These are phyloP conservation scores for Arthroderma sp. DNA, from an alignment of 2,329 filamentous ascomycete species.

Conservation along the genomic window DNA sequence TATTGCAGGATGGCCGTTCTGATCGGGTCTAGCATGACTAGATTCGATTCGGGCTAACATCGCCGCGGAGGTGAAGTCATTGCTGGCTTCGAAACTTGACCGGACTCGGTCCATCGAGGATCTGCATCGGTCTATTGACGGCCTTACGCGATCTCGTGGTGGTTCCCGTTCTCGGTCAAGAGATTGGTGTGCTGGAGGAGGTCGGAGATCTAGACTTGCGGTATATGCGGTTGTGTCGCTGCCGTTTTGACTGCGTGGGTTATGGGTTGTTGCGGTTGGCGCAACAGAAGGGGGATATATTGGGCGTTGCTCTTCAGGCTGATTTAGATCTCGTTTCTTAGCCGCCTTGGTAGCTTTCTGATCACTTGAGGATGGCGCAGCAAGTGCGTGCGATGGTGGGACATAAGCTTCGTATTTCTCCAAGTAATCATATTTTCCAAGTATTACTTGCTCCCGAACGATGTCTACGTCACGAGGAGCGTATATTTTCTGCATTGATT, in stretches of 20 bases:
- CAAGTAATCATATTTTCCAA: slow-evolving; percentile 70
- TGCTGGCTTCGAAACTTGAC: slow-evolving; percentile 73
- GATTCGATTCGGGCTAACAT: slow-evolving; percentile 55
- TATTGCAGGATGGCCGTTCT: slow-evolving; percentile 7
- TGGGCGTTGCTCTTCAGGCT: slow-evolving; percentile 78
- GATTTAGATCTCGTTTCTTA: slow-evolving; percentile 46
- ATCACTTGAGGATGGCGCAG: slow-evolving; percentile 21
- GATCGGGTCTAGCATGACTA: slow-evolving; percentile 42
- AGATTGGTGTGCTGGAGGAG: slow-evolving; percentile 43
- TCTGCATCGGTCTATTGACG: slow-evolving; percentile 78
- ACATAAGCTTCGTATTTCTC: slow-evolving; percentile 43
- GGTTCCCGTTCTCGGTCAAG: slow-evolving; percentile 43
- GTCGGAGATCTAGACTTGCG: slow-evolving; percentile 34
- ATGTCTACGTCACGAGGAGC: slow-evolving; percentile 90
- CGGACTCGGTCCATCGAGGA: slow-evolving; percentile 77
- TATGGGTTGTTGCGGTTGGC: slow-evolving; percentile 63
- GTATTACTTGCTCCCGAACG: slow-evolving; percentile 76
- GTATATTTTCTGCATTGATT: slow-evolving; percentile 85
- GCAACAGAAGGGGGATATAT: slow-evolving; percentile 89
- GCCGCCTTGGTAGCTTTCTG: slow-evolving; percentile 44
- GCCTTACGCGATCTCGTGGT: slow-evolving; percentile 57
- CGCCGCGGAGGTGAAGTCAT: slow-evolving; percentile 83
- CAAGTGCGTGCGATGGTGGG: slow-evolving; percentile 32
- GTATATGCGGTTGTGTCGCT: slow-evolving; percentile 93
- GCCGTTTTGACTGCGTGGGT: slow-evolving; percentile 72